phyloP scores from a whole-genome alignment of 83 land plant species.

The Thuja plicata region DNA sequence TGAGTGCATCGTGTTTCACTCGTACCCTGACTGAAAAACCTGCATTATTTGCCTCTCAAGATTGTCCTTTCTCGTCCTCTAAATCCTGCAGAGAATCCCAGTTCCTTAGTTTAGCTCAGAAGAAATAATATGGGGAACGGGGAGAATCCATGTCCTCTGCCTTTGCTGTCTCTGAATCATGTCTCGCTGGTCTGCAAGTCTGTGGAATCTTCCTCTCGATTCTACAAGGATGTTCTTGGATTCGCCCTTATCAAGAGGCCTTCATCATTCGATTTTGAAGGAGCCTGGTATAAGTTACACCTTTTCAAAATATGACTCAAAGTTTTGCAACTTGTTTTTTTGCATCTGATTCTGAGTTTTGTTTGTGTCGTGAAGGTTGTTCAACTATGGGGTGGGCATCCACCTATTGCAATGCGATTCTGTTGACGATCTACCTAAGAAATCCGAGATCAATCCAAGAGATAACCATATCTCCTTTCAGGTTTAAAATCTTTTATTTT shows the following conservation, averaged over 20 bases:
- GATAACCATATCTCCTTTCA: constrained; percentile 75
- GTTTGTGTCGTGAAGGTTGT: constrained; percentile 39
- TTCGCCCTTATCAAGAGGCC: constrained; percentile 27
- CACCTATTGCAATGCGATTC: constrained; percentile 43
- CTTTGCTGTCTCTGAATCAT: constrained; percentile 33
- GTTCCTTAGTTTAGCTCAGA: no score
- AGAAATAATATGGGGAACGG: background rate
- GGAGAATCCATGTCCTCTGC: constrained; percentile 16
- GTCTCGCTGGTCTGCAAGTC: constrained; percentile 31
- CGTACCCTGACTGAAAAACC: no score
- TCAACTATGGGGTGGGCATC: constrained; percentile 65
- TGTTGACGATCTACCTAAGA: constrained; percentile 2
- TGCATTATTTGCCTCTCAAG: no score
- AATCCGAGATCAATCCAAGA: constrained; percentile 43
- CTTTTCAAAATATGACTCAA: background rate
- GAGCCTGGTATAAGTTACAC: constrained; percentile 32
- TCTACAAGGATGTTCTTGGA: constrained; percentile 34
- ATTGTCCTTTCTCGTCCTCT: no score
- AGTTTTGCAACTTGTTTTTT: no score
- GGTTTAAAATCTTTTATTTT: constrained; percentile 3
- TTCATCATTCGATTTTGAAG: constrained; percentile 33
- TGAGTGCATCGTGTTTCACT: no score
- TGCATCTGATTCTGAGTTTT: background rate
- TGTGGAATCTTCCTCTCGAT: constrained; percentile 16
- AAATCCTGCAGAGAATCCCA: no score